Evolutionary conservation across 306 rosid genomes (phyloP).

Genomic region (Medicago lupulina): DNA sequence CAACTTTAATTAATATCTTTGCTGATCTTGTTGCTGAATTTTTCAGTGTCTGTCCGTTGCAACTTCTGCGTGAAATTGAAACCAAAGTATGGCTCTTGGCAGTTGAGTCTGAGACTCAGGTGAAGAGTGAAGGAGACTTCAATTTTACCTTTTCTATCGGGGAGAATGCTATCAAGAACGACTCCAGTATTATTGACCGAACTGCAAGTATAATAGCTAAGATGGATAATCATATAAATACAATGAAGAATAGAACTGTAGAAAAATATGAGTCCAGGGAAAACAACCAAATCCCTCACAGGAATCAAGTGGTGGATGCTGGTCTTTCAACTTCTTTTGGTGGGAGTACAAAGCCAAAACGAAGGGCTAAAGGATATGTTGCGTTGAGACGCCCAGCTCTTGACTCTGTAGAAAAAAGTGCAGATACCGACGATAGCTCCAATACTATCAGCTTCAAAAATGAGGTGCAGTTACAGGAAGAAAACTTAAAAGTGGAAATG

Average conservation of each 20-base stretch:
- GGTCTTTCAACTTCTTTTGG: slow-evolving; percentile 60
- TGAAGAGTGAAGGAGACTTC: slow-evolving; percentile 85
- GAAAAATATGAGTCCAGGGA: slow-evolving; percentile 79
- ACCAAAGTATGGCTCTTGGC: slow-evolving; percentile 98
- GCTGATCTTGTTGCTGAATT: slow-evolving; percentile 46
- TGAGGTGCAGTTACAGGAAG: slow-evolving; percentile 74
- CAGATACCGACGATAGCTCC: slow-evolving; percentile 71
- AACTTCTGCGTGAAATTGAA: slow-evolving; percentile 96
- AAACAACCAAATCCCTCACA: slow-evolving; percentile 59
- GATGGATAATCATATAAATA: slow-evolving; percentile 86
- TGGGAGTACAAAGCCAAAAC: slow-evolving; percentile 78
- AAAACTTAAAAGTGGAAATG: slow-evolving; percentile 70
- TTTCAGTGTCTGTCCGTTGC: slow-evolving; percentile 82
- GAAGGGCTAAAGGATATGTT: slow-evolving; percentile 82
- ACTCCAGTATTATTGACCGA: slow-evolving; percentile 83
- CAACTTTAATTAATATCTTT: slow-evolving; percentile 40
- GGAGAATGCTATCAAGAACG: slow-evolving; percentile 61
- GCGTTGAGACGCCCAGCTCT: slow-evolving; percentile 61
- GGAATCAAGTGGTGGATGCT: slow-evolving; percentile 65
- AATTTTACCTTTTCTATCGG: slow-evolving; percentile 59
- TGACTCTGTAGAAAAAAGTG: slow-evolving; percentile 65
- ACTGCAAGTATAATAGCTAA: slow-evolving; percentile 87
- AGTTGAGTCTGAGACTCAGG: slow-evolving; percentile 88
- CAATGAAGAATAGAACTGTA: slow-evolving; percentile 60
- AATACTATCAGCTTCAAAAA: slow-evolving; percentile 55